These are phyloP conservation scores for Elsinoe australis DNA, from an alignment of 2,329 filamentous ascomycete genomes.

Conservation along the genomic window DNA sequence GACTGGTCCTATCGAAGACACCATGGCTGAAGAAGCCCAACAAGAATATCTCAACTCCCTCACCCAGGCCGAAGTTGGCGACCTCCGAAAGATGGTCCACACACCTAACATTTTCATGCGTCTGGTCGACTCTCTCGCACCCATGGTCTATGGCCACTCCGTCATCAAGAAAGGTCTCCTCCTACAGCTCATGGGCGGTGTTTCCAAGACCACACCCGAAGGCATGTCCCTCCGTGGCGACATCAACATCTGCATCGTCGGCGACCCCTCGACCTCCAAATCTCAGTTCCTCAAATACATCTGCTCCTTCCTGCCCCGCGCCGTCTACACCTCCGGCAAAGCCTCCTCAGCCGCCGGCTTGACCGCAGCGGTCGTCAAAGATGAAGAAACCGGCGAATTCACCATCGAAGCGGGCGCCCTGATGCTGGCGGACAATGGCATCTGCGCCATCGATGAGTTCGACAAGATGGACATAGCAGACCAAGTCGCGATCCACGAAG, in stretches of 20 bases:
- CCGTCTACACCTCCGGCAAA: conserved; percentile 96
- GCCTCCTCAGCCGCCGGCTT: conserved; percentile 95
- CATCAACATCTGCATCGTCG: conserved; percentile 97
- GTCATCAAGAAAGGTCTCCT: conserved; percentile 96
- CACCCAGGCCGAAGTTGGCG: conserved; percentile 79
- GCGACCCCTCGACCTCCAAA: conserved; percentile 93
- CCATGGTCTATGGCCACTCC: conserved; percentile 94
- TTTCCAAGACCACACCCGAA: conserved; percentile 83
- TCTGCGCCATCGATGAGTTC: conserved; percentile 97
- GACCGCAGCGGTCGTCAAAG: conserved; percentile 92
- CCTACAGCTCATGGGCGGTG: conserved; percentile 90
- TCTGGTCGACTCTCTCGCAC: conserved; percentile 86
- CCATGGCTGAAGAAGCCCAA: conserved; percentile 77
- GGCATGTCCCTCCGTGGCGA: conserved; percentile 94
- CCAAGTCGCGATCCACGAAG: conserved; percentile 98
- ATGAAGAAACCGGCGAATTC: conserved; percentile 96
- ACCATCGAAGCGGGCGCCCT: conserved; percentile 97
- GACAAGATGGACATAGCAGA: conserved; percentile 99
- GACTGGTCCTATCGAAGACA: conserved; percentile 57
- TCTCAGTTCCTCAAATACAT: conserved; percentile 98
- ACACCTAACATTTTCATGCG: conserved; percentile 91
- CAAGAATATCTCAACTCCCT: conserved; percentile 79
- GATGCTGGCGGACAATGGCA: conserved; percentile 94
- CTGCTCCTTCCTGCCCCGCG: conserved; percentile 89
- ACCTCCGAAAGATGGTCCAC: conserved; percentile 88